These are phyloP conservation scores for Hysterium pulicare DNA, from an alignment of 2,329 filamentous ascomycete genomes.

Conservation along the genomic window DNA sequence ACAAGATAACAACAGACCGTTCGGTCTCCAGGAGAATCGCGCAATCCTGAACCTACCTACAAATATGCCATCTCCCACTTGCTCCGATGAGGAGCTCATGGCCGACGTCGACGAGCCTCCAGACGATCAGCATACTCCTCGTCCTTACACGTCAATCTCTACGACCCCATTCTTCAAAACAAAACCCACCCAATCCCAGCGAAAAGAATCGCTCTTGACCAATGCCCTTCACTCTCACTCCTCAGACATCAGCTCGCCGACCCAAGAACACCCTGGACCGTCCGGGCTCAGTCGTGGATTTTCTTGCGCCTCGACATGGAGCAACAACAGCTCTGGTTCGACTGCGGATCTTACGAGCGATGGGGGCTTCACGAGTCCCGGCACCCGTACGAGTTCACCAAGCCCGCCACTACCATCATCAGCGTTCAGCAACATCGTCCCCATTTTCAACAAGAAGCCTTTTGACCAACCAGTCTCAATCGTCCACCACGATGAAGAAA, in stretches of 20 bases:
- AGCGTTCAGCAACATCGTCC: conserved; percentile 37
- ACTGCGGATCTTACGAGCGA: conserved; percentile 94
- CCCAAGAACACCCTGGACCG: conserved; percentile 42
- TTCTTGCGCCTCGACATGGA: conserved; percentile 65
- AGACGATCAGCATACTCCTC: conserved; percentile 57
- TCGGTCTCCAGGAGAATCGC: conserved; percentile 28
- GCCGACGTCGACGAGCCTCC: conserved; percentile 87
- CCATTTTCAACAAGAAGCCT: conserved; percentile 36
- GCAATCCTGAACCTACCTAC: conserved; percentile 22
- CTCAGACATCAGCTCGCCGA: conserved; percentile 26
- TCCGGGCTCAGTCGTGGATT: conserved; percentile 40
- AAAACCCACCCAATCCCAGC: conserved; percentile 46
- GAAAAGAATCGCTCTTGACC: conserved; percentile 80
- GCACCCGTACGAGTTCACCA: conserved; percentile 74
- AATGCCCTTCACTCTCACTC: conserved; percentile 68
- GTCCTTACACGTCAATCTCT: conserved; percentile 38
- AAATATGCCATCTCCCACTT: conserved; percentile 19
- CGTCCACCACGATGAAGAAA: conserved; percentile 35
- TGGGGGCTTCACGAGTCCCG: conserved; percentile 83
- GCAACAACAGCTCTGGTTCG: conserved; percentile 75
- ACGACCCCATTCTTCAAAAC: conserved; percentile 47
- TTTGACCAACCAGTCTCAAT: conserved; percentile 37
- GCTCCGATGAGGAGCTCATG: conserved; percentile 59
- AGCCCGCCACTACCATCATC: conserved; percentile 76
- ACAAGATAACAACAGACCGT: conserved; percentile 23